Base-by-base conservation (phyloP, 2,329 filamentous ascomycete genomes). In the Ceratocystiopsis sp. region DNA sequence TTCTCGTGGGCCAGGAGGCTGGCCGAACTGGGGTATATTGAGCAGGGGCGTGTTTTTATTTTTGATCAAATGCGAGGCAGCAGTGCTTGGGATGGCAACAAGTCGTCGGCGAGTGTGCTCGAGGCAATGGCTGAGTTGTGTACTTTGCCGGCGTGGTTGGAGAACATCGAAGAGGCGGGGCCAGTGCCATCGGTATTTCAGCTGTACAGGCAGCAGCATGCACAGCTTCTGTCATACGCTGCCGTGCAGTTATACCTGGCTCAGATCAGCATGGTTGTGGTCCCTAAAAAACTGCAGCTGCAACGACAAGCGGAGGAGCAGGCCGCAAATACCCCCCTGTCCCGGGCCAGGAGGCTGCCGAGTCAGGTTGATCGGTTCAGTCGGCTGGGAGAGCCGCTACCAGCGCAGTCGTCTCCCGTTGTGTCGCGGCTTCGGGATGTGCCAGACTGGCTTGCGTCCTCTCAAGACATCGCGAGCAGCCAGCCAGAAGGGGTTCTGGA, bases 261-360 rank as follows among this genome's bases (percentile, higher is more conserved):
- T 15, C 51, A 51, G 40, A 48, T 51, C 17, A 50, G 48, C 42
- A 38, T 51, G 21, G 40, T 44, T 3, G 42, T 51, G n/a, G 45
- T 42, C 17, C 43, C 49, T 17, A 7, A 33, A 9, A 8, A 21
- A 4, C 10, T 34, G 16, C 17, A 40, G 38, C 16, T 40, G 37
- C 1, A 7, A 37, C 4, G 36, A 37, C 1, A 47, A 41, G 13
- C 41, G 43, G 2, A 29, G 43, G 2, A 29, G 25, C 25, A 29
- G 5, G 10, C 25, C 25, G 25, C 25, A 8, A 10, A 29, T 8
- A 8, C 10, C 10, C 25, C 10, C 9, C 10, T 29, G 25, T 9
- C 25, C 25, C 4, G 10, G 10, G 25, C 25, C 10, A 8, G 25
- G 25, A 6, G 2, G 25, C 25, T 11, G 25, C 25, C 25, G 2